Evolutionary conservation across 768 basidiomycete genomes (phyloP).

Genomic region (Mycena latifolia): DNA sequence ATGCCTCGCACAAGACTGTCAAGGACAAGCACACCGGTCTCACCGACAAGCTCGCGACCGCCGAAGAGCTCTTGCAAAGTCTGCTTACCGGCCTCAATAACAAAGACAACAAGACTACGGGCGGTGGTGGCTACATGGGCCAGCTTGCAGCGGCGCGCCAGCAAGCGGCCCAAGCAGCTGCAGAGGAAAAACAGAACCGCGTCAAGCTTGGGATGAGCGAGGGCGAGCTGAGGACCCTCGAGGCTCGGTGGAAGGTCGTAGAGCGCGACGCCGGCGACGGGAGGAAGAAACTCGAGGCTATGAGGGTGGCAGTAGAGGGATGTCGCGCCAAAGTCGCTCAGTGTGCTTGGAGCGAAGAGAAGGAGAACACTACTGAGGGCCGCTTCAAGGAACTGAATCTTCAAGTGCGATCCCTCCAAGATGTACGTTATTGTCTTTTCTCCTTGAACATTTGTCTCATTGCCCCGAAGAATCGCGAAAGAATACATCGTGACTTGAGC

Average conservation of each 20-base stretch:
- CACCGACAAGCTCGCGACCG: slow-evolving; percentile 72
- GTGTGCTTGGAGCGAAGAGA: slow-evolving; percentile 83
- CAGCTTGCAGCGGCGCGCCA: slow-evolving; percentile 90
- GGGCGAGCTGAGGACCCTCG: slow-evolving; percentile 83
- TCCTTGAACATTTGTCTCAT: slow-evolving; percentile 26
- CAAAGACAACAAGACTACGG: slow-evolving; percentile 66
- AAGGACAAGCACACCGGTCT: slow-evolving; percentile 78
- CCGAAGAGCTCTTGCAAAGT: slow-evolving; percentile 94
- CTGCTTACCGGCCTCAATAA: slow-evolving; percentile 90
- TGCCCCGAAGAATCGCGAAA: slow-evolving; percentile 72
- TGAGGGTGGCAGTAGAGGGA: slow-evolving; percentile 69
- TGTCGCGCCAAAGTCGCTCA: slow-evolving; percentile 64
- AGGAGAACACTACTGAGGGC: slow-evolving; percentile 70
- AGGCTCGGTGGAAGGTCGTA: slow-evolving; percentile 84
- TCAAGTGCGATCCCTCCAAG: slow-evolving; percentile 67
- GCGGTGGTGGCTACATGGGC: slow-evolving; percentile 95
- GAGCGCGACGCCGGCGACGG: slow-evolving; percentile 88
- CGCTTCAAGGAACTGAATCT: slow-evolving; percentile 65
- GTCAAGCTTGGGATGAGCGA: slow-evolving; percentile 81
- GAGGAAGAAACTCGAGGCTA: slow-evolving; percentile 72
- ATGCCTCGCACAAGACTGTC: slow-evolving; percentile 66
- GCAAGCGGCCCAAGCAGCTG: slow-evolving; percentile 77
- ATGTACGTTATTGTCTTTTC: slow-evolving; percentile 61
- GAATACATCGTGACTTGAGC: slow-evolving; percentile 72
- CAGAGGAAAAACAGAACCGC: slow-evolving; percentile 88